Percentiles rank a stretch among this genome's conserved stretches.
Conservation (phyloP, 768 basidiomycete species). For the Mycena filopes region DNA sequence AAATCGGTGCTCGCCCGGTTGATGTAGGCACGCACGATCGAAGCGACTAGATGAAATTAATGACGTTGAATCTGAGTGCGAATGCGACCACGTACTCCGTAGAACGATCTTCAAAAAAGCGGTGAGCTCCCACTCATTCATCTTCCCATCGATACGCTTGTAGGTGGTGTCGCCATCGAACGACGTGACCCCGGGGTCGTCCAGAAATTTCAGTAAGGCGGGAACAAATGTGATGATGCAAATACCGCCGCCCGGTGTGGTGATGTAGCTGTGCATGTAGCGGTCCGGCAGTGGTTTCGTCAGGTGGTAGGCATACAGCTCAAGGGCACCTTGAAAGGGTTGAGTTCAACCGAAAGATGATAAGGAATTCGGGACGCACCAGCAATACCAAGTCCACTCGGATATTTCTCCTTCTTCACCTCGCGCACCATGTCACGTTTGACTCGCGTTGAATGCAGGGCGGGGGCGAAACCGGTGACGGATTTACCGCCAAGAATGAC, state of each 20-base stretch:
- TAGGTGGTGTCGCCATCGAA: conserved; percentile 23
- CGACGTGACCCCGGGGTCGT: conserved; percentile 8
- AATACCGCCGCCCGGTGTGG: conserved; percentile 16
- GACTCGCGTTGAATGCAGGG: conserved; percentile 3
- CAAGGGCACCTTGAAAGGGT: not conserved
- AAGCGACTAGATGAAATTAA: not conserved
- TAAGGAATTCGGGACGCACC: not conserved
- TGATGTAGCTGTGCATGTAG: conserved; percentile 32
- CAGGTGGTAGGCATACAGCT: conserved; percentile 36
- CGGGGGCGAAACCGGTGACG: not conserved
- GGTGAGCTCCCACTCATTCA: conserved; percentile 22
- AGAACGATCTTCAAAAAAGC: not conserved
- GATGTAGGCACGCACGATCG: conserved; percentile 12
- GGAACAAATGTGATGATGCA: conserved; percentile 38
- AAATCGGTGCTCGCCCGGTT: conserved; percentile 4
- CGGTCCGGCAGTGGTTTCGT: conserved; percentile 40
- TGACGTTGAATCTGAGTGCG: not conserved
- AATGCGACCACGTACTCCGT: conserved; percentile 6
- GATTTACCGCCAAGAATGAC: not conserved
- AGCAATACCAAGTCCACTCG: not conserved
- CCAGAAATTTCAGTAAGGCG: conserved; percentile 26
- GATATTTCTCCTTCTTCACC: conserved; percentile 3
- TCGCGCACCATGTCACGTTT: conserved; percentile 8
- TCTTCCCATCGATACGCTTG: conserved; percentile 8
- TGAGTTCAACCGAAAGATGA: not conserved